Percentiles rank a stretch among this genome's conserved stretches.
These are phyloP conservation scores for Zymoseptoria tritici DNA, from an alignment of 2,329 filamentous ascomycete species.

Conservation along the genomic window DNA sequence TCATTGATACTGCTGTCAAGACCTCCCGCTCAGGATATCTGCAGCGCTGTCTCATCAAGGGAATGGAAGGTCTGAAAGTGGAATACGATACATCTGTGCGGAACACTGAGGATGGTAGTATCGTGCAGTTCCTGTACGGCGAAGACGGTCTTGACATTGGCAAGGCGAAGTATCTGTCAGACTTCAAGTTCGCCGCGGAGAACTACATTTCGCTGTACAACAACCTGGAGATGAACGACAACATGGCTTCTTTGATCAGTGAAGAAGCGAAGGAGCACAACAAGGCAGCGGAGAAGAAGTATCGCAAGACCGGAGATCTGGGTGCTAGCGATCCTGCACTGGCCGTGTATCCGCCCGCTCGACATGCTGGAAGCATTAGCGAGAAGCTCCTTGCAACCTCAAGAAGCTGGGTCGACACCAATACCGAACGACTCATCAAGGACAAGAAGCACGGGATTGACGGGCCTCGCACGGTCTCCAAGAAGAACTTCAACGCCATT, in stretches of 20 bases:
- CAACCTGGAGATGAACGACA: conserved; percentile 59
- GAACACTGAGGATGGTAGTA: conserved; percentile 75
- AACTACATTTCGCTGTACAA: conserved; percentile 77
- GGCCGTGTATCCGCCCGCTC: conserved; percentile 65
- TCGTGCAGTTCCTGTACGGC: conserved; percentile 93
- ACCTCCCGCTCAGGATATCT: conserved; percentile 95
- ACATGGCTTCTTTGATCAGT: conserved; percentile 50
- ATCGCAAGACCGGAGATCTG: conserved; percentile 62
- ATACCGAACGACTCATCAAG: conserved; percentile 54
- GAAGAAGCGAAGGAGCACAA: conserved; percentile 58
- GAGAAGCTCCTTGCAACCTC: conserved; percentile 73
- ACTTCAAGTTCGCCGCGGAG: conserved; percentile 83
- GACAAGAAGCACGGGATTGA: conserved; percentile 50
- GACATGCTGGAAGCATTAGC: conserved; percentile 76
- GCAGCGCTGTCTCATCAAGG: conserved; percentile 95
- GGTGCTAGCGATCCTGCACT: conserved; percentile 69
- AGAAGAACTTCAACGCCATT: conserved; percentile 73
- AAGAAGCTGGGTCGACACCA: conserved; percentile 69
- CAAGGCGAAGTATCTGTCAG: conserved; percentile 82
- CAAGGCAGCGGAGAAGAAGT: conserved; percentile 67
- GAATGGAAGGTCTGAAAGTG: conserved; percentile 89
- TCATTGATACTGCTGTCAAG: conserved; percentile 98
- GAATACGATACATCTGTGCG: conserved; percentile 92
- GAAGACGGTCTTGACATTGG: conserved; percentile 93
- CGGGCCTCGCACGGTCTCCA: conserved; percentile 38